phyloP scores from a whole-genome alignment of 2,329 filamentous ascomycete genomes.

The Exophiala spinifera region DNA sequence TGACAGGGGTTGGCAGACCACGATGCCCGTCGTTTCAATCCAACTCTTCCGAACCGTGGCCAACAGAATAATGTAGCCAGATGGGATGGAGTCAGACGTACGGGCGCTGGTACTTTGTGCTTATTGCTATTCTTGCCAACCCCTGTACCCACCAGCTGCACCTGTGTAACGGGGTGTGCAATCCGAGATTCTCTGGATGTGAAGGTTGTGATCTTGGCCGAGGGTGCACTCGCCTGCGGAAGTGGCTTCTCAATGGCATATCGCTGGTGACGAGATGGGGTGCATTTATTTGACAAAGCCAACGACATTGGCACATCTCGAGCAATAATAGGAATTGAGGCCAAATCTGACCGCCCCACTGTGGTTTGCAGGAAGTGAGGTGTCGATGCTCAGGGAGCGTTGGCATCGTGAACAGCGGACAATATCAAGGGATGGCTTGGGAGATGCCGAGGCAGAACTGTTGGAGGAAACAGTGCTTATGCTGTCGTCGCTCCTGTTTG shows the following conservation, averaged over 20 bases:
- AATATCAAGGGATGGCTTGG: constrained; percentile 36
- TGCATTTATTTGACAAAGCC: constrained; percentile 28
- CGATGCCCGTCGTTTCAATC: not conserved
- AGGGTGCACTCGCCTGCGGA: not conserved
- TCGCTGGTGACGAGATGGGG: not conserved
- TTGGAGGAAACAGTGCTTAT: constrained; percentile 25
- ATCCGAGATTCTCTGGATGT: not conserved
- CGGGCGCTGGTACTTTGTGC: constrained; percentile 12
- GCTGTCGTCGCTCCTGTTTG: constrained; percentile 25
- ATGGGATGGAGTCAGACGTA: not conserved
- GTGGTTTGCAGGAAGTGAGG: constrained; percentile 32
- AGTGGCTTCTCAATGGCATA: not conserved
- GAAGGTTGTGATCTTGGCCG: not conserved
- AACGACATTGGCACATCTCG: constrained; percentile 27
- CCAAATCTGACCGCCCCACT: constrained; percentile 44
- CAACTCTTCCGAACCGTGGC: constrained; percentile 8
- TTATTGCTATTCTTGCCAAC: not conserved
- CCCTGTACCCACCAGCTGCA: not conserved
- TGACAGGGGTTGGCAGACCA: not conserved
- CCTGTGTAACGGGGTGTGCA: not conserved
- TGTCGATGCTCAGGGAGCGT: constrained; percentile 43
- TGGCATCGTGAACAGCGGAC: constrained; percentile 50
- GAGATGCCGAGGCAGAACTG: constrained; percentile 19
- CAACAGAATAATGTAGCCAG: constrained; percentile 2
- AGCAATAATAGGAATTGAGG: constrained; percentile 50